Conservation (phyloP, 805 yeast genomes). For the Candida quercuum region DNA sequence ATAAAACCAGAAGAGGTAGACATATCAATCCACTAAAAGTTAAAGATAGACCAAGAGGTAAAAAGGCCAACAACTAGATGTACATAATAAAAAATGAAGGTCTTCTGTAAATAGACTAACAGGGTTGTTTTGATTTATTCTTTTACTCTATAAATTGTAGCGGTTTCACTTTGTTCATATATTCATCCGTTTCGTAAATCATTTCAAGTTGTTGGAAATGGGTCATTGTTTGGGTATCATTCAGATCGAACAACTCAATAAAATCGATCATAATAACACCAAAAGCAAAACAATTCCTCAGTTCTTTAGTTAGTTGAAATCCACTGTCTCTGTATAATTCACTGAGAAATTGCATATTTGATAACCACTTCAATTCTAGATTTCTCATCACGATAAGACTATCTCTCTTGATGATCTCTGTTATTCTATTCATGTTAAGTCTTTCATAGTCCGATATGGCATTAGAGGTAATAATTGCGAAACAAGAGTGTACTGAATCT, state of each 20-base stretch:
- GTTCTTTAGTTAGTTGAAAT: not conserved
- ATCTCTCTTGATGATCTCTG: not conserved
- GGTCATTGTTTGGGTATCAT: no score
- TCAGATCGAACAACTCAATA: not conserved
- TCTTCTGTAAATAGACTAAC: no score
- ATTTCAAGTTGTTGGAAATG: not conserved
- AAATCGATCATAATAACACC: not conserved
- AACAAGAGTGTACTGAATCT: not conserved
- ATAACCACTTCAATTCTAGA: not conserved
- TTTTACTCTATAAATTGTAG: not conserved
- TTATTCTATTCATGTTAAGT: not conserved
- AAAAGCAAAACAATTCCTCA: not conserved
- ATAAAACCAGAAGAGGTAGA: conserved; percentile 90
- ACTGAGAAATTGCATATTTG: not conserved
- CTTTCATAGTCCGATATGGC: not conserved
- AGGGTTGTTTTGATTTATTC: no score
- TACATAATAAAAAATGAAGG: not conserved
- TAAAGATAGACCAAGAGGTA: conserved; percentile 87
- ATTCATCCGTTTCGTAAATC: not conserved
- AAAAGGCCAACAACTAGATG: conserved; percentile 10
- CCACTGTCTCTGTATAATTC: not conserved
- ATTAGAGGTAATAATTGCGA: not conserved
- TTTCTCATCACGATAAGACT: not conserved
- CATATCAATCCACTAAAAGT: conserved; percentile 79
- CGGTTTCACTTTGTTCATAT: not conserved